phyloP scores from a whole-genome alignment of 1,284 basidiomycete species.

The Mycena citricolor region DNA sequence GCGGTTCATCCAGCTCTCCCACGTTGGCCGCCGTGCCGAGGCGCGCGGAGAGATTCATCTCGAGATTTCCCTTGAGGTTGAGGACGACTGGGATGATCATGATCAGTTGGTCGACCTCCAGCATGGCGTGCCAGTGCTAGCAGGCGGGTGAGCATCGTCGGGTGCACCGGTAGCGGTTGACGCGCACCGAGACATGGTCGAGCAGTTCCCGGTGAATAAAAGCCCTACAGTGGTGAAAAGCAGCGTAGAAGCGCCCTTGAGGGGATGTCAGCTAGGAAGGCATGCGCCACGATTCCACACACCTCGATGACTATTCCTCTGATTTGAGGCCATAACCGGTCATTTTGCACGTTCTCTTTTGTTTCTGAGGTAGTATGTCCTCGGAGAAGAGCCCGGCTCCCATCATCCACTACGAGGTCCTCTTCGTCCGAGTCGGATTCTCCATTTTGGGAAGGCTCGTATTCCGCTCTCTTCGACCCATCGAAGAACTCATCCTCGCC shows the following conservation, averaged over 20 bases:
- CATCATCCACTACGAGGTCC: slow-evolving; percentile 32
- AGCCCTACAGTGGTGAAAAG: slow-evolving; percentile 71
- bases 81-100: slow-evolving; percentile 95
- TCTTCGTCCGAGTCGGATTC: slow-evolving; percentile 33
- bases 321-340: slow-evolving; percentile 52
- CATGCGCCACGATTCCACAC: slow-evolving; percentile 22
- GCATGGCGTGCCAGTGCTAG: slow-evolving; percentile 88
- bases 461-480: too few species aligned
- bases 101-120: slow-evolving; percentile 89
- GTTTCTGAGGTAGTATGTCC: too few species aligned
- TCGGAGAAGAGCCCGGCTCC: slow-evolving; percentile 33
- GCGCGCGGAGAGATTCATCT: slow-evolving; percentile 89
- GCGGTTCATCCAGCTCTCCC: slow-evolving; percentile 81
- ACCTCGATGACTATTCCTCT: slow-evolving; percentile 68
- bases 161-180: background rate
- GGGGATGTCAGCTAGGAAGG: slow-evolving; percentile 1
- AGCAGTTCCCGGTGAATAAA: slow-evolving; percentile 89
- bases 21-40: slow-evolving; percentile 79
- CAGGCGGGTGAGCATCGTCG: background rate
- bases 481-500: too few species aligned
- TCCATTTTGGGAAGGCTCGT: slow-evolving; percentile 17
- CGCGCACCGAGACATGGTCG: slow-evolving; percentile 78
- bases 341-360: too few species aligned
- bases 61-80: slow-evolving; percentile 95
- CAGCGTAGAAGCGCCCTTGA: slow-evolving; percentile 72